These are phyloP conservation scores for Penicillium sp. DNA, from an alignment of 2,329 filamentous ascomycete species.

Conservation along the genomic window DNA sequence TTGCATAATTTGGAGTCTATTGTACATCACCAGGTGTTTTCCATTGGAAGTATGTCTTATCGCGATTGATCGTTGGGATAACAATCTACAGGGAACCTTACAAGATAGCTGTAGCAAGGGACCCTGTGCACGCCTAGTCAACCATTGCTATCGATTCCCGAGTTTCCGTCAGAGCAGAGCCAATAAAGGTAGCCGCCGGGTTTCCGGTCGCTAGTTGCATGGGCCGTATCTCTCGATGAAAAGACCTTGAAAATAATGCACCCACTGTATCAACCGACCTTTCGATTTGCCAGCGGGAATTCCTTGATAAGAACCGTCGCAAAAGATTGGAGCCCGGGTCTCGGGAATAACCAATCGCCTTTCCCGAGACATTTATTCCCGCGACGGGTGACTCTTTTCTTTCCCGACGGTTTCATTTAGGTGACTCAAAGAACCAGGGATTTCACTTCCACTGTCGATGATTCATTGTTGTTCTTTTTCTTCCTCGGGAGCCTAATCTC, in stretches of 20 bases:
- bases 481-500: background rate
- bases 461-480: conserved; percentile 3
- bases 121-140: too few relatives aligned
- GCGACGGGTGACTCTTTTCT: conserved; percentile 12
- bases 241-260: background rate
- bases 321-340: conserved; percentile 16
- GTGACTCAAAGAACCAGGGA: conserved; percentile 16
- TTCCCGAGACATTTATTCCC: conserved; percentile 26
- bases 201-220: too few relatives aligned
- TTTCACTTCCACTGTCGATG: conserved; percentile 1
- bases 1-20: conserved; percentile 4
- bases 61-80: too few relatives aligned
- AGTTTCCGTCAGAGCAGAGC: too few relatives aligned
- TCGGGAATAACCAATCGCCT: conserved; percentile 24
- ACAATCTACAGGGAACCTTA: too few relatives aligned
- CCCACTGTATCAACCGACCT: background rate
- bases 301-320: conserved; percentile 21
- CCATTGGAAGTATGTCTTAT: too few relatives aligned
- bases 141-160: too few relatives aligned
- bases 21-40: background rate
- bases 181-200: too few relatives aligned
- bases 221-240: background rate
- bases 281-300: conserved; percentile 9
- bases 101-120: too few relatives aligned
- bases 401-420: conserved; percentile 20